Evolutionary conservation across 805 yeast genomes (phyloP).

Genomic region (Candida ulmi): DNA sequence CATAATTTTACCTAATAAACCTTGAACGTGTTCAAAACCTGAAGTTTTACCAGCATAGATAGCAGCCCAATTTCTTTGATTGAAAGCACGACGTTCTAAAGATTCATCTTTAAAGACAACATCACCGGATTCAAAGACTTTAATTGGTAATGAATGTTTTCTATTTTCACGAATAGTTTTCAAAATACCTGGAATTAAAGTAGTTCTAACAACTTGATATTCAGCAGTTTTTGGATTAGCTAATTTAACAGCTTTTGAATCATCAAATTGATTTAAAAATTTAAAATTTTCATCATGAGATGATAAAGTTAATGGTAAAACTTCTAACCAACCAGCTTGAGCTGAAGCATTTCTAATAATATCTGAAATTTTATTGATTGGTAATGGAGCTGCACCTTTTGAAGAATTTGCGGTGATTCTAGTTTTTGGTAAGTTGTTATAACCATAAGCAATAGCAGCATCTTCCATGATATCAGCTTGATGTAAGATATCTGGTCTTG

Average conservation of each 20-base stretch:
- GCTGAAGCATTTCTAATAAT: conserved; percentile 87
- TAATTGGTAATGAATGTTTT: conserved; percentile 90
- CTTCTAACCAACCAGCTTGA: conserved; percentile 95
- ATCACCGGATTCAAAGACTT: conserved; percentile 94
- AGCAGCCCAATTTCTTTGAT: conserved; percentile 94
- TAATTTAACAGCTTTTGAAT: conserved; percentile 77
- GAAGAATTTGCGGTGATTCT: conserved; percentile 72
- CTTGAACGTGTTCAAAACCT: conserved; percentile 93
- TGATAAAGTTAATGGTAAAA: conserved; percentile 89
- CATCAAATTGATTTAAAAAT: conserved; percentile 71
- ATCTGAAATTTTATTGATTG: conserved; percentile 86
- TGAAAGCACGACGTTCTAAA: conserved; percentile 83
- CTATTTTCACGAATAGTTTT: conserved; percentile 95
- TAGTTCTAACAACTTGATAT: conserved; percentile 96
- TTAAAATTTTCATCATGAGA: conserved; percentile 96
- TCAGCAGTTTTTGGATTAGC: conserved; percentile 96
- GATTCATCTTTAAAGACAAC: conserved; percentile 77
- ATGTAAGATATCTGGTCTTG: conserved; percentile 93
- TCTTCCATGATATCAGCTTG: conserved; percentile 99
- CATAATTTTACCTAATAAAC: conserved; percentile 91
- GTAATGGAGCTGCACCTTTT: conserved; percentile 79
- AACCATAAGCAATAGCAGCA: conserved; percentile 95
- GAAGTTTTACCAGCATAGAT: conserved; percentile 91
- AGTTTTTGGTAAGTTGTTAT: conserved; percentile 77
- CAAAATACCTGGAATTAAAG: conserved; percentile 87